These are phyloP conservation scores for Triticum dicoccoides DNA, from an alignment of 176 grass and related monocot species.

Conservation along the genomic window DNA sequence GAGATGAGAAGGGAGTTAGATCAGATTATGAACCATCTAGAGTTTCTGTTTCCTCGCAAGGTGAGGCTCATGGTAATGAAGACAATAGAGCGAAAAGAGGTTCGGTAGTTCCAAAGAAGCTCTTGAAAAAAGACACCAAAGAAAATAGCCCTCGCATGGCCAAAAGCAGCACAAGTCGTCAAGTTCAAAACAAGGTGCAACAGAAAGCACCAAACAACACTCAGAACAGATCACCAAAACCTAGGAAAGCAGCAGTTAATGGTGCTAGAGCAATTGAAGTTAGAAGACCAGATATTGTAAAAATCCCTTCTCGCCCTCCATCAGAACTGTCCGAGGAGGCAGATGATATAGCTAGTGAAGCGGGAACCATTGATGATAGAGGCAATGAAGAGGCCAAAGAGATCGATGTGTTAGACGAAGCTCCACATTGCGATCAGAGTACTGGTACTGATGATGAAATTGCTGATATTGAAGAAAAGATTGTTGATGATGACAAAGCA, in stretches of 20 bases:
- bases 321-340: slow-evolving; percentile 77
- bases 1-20: slow-evolving; percentile 62
- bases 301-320: slow-evolving; percentile 49
- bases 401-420: slow-evolving; percentile 93
- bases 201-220: slow-evolving; percentile 58
- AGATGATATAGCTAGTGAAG: slow-evolving; percentile 52
- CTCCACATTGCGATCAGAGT: slow-evolving; percentile 87
- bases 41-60: slow-evolving; percentile 76
- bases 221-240: slow-evolving; percentile 65
- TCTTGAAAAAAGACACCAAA: slow-evolving; percentile 66
- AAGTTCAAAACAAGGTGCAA: slow-evolving; percentile 60
- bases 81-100: slow-evolving; percentile 42
- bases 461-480: slow-evolving; percentile 77
- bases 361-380: slow-evolving; percentile 55
- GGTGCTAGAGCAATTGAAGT: slow-evolving; percentile 41
- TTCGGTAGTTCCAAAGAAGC: slow-evolving; percentile 70
- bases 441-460: slow-evolving; percentile 90
- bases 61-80: slow-evolving; percentile 46
- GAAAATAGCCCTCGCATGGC: slow-evolving; percentile 46
- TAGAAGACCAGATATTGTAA: slow-evolving; percentile 49
- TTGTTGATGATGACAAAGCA: slow-evolving; percentile 48
- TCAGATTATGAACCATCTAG: slow-evolving; percentile 63
- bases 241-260: slow-evolving; percentile 38
- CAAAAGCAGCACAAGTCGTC: slow-evolving; percentile 49
- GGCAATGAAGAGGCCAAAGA: slow-evolving; percentile 84